Conservation (phyloP, 2,329 filamentous ascomycete species). For the Colletotrichum truncatum region DNA sequence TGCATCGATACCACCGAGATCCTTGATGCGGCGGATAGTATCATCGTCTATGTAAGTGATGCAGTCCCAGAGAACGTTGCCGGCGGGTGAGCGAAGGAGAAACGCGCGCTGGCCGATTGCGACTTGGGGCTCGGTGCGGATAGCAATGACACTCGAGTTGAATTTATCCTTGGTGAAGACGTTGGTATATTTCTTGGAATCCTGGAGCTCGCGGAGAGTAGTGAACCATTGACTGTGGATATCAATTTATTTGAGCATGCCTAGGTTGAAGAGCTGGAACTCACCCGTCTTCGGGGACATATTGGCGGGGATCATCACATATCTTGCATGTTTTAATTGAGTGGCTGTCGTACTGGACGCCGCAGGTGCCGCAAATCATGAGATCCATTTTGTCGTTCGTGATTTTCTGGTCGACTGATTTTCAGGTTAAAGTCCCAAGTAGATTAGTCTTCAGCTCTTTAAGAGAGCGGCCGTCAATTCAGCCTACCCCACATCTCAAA, state of each 20-base stretch:
- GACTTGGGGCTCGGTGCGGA: conserved; percentile 65
- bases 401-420: neutral
- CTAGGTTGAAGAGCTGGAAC: neutral
- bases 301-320: conserved; percentile 80
- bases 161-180: conserved; percentile 56
- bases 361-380: conserved; percentile 74
- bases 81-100: conserved; percentile 69
- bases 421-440: no score
- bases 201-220: conserved; percentile 58
- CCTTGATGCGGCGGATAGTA: conserved; percentile 66
- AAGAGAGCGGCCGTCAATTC: no score
- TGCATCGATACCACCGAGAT: conserved; percentile 71
- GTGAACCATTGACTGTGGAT: conserved; percentile 70
- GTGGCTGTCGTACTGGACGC: conserved; percentile 69
- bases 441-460: no score
- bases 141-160: conserved; percentile 55
- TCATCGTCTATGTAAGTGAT: conserved; percentile 73
- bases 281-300: conserved; percentile 56
- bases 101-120: conserved; percentile 81
- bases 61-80: conserved; percentile 85
- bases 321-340: conserved; percentile 69
- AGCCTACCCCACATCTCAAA: no score
- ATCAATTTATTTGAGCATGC: conserved; percentile 37
- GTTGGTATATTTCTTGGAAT: conserved; percentile 57
- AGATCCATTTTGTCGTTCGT: conserved; percentile 3